Percentiles rank a stretch among this genome's conserved stretches.
Conservation (phyloP, 2,329 filamentous ascomycete species). For the Ilyonectria sp. region DNA sequence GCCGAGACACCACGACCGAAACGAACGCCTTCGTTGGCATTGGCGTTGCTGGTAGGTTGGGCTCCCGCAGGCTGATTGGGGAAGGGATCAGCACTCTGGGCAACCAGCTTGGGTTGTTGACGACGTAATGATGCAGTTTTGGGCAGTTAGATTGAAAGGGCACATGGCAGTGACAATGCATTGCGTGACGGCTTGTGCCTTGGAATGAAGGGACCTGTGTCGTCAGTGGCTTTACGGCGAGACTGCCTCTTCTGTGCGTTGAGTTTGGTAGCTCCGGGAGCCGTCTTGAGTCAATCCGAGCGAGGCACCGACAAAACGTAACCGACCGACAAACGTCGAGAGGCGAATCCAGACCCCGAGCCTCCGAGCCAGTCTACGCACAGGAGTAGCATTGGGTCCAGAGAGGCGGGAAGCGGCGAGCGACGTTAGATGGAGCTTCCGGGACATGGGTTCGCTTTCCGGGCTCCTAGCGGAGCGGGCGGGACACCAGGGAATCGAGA, state of each 20-base stretch:
- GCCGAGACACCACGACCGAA: conserved; percentile 34
- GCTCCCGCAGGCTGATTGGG: conserved; percentile 32
- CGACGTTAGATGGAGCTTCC: conserved; percentile 20
- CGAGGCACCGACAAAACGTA: conserved; percentile 7
- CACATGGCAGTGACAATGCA: conserved; percentile 13
- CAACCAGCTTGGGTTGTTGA: conserved; percentile 19
- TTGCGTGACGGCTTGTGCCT: conserved; percentile 26
- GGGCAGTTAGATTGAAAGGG: conserved; percentile 1
- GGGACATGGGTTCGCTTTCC: conserved; percentile 24
- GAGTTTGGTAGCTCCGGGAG: conserved; percentile 32
- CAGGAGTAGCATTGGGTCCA: not conserved
- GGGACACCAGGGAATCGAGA: conserved; percentile 32
- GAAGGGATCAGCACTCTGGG: conserved; percentile 42
- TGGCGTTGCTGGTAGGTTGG: conserved; percentile 35
- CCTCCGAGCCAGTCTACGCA: not conserved
- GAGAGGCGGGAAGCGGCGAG: conserved; percentile 30
- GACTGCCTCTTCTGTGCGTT: conserved; percentile 26
- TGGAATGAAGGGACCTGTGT: conserved; percentile 28
- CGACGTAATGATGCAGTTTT: conserved; percentile 45
- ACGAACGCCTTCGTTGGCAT: conserved; percentile 28
- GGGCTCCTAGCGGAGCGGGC: conserved; percentile 25
- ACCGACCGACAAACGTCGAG: conserved; percentile 5
- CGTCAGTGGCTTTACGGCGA: conserved; percentile 40
- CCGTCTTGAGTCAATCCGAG: conserved; percentile 25
- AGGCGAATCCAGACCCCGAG: not conserved